phyloP scores from a whole-genome alignment of 2,329 filamentous ascomycete genomes.

The Calonectria pseudoreteaudii region DNA sequence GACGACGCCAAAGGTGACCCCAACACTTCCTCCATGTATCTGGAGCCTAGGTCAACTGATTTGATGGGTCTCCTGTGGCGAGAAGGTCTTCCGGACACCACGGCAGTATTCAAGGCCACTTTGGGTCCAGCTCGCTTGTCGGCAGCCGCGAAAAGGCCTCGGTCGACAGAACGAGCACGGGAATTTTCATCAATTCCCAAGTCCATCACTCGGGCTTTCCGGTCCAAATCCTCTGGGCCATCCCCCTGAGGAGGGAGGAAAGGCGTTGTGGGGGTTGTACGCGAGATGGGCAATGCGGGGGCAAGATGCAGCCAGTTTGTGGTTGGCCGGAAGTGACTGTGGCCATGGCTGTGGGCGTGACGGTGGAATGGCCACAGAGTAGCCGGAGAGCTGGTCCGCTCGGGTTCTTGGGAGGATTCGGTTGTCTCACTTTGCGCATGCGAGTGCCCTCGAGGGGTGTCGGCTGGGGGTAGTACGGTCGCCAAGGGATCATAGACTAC shows the following conservation, averaged over 20 bases:
- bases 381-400: constrained; percentile 43
- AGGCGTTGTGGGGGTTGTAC: constrained; percentile 52
- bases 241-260: constrained; percentile 49
- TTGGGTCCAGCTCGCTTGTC: constrained; percentile 75
- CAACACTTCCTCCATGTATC: constrained; percentile 43
- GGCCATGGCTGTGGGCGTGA: constrained; percentile 55
- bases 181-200: constrained; percentile 57
- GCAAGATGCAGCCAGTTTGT: constrained; percentile 54
- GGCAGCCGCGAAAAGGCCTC: constrained; percentile 66
- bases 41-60: constrained; percentile 54
- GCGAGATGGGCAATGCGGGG: constrained; percentile 39
- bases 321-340: constrained; percentile 38
- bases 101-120: constrained; percentile 71
- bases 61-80: constrained; percentile 60
- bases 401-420: constrained; percentile 35
- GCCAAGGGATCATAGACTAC: constrained; percentile 55
- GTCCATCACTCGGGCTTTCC: constrained; percentile 56
- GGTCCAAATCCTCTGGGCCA: constrained; percentile 57
- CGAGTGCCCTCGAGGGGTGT: constrained; percentile 38
- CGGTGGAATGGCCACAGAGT: constrained; percentile 49
- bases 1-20: constrained; percentile 54
- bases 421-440: constrained; percentile 43
- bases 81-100: constrained; percentile 66
- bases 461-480: constrained; percentile 49
- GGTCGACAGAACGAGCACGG: constrained; percentile 73